A percentile compares a stretch with the other conserved stretches of the same genome.
These are phyloP conservation scores for Populus pruinosa DNA, from an alignment of 345 rosid genomes.

Conservation along the genomic window DNA sequence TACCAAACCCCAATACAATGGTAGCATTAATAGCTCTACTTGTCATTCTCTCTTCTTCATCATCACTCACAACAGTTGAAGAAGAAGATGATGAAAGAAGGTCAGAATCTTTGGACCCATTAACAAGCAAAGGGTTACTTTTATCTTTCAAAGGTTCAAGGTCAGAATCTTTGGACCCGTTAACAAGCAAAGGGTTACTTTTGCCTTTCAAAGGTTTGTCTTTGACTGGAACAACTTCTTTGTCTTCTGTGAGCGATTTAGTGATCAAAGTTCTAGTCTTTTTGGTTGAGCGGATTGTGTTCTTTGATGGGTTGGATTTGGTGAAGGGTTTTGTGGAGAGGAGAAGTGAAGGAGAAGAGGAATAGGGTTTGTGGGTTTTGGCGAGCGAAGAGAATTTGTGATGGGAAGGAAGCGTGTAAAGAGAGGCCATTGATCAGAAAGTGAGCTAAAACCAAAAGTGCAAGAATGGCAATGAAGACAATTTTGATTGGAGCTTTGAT, in stretches of 20 bases:
- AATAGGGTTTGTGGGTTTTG: conserved; percentile 11
- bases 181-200: conserved; percentile 8
- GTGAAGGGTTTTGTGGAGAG: conserved; percentile 6
- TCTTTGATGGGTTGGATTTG: conserved; percentile 10
- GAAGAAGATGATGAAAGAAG: conserved; percentile 18
- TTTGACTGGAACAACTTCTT: conserved; percentile 38
- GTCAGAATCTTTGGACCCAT: conserved; percentile 31
- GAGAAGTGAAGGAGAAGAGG: conserved; percentile 8
- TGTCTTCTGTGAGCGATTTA: conserved; percentile 53
- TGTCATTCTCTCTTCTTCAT: conserved; percentile 35
- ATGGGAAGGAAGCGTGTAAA: conserved; percentile 14
- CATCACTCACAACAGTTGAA: conserved; percentile 7
- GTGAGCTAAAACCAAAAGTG: neutral
- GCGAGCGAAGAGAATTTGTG: conserved; percentile 5
- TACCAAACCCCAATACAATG: conserved; percentile 77
- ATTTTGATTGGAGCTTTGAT: no score
- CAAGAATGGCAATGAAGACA: neutral
- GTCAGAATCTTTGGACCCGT: conserved; percentile 22
- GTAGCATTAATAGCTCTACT: conserved; percentile 66
- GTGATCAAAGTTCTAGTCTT: conserved; percentile 37
- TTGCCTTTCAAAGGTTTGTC: conserved; percentile 14
- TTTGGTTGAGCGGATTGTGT: conserved; percentile 9
- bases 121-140: conserved; percentile 8
- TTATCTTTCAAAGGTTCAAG: conserved; percentile 12
- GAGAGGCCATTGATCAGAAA: conserved; percentile 33